Evolutionary conservation across 1,284 basidiomycete genomes (phyloP), one percentile per base, ranked within the genome.

Genomic region (Mycosarcoma mackinlayi): DNA sequence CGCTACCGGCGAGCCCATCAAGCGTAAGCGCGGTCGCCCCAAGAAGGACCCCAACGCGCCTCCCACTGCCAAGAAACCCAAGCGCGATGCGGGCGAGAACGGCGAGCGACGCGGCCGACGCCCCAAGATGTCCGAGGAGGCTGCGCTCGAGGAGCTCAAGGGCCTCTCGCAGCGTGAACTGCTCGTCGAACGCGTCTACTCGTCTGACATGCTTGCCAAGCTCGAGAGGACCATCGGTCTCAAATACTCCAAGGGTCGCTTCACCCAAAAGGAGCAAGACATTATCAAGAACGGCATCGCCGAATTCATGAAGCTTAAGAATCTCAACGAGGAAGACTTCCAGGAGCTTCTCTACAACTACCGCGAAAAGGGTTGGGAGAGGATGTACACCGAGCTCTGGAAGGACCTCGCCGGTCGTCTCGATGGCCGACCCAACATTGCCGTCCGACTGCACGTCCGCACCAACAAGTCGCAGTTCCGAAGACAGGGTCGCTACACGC

Each of bases 271-370:
- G 42, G 70, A 73, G 51, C 52, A 73, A n/a, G 57, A 68, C 40
- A 61, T 28, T 25, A 59, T 73, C 58, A 69, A 69, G 59, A 58
- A 66, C 23, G 61, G 59, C 31, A 58, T 68, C 38, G 65, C 57
- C 33, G 54, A 64, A 14, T 73, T 64, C 46, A 69, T 64, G 57
- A 54, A 64, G 56, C 47, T 37, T 34, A 67, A 72, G 49, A 41
- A 50, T 25, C 60, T 72, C 31, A 54, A 48, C 10, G 60, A 72
- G 41, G 63, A 66, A n/a, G 66, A 62, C 58, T 63, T 69, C 66
- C 61, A 65, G 39, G 66, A 69, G 51, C 57, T 66, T 13, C 54
- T 73, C 49, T 69, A 59, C 71, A 66, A 73, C 59, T 65, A 62
- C 53, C 65, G 61, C 30, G 60, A 65, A 23, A 58, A 47, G 42